Evolutionary conservation across 2,329 filamentous ascomycete genomes (phyloP).

Genomic region (Aspergillus thermomutatus): DNA sequence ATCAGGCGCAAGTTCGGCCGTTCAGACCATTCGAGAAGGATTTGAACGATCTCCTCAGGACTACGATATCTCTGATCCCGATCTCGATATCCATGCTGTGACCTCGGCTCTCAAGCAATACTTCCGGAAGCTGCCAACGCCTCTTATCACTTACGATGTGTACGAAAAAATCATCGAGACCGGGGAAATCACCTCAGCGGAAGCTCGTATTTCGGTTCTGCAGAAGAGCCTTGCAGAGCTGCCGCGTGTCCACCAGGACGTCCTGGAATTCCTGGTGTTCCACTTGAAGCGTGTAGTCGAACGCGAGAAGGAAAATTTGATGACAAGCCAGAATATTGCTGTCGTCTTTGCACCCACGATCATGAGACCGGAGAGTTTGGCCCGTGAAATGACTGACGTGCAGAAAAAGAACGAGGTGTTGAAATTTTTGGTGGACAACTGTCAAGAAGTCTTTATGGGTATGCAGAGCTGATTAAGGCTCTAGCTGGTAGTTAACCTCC

Average conservation of each 20-base stretch:
- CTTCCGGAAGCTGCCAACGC: conserved; percentile 86
- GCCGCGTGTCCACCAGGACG: conserved; percentile 80
- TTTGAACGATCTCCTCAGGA: conserved; percentile 76
- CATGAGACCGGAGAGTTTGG: conserved; percentile 84
- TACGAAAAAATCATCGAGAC: conserved; percentile 82
- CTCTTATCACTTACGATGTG: conserved; percentile 85
- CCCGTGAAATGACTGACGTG: conserved; percentile 95
- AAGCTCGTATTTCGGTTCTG: conserved; percentile 68
- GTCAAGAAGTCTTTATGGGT: conserved; percentile 69
- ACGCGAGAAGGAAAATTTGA: conserved; percentile 81
- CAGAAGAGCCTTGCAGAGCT: conserved; percentile 72
- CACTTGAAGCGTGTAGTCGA: conserved; percentile 84
- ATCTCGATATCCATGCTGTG: conserved; percentile 92
- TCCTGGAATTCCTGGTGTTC: conserved; percentile 89
- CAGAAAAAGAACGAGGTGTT: conserved; percentile 88
- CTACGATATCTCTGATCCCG: conserved; percentile 89
- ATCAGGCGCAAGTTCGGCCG: conserved; percentile 86
- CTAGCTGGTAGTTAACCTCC: neutral
- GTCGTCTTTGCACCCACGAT: conserved; percentile 98
- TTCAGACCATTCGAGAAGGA: conserved; percentile 84
- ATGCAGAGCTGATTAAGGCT: conserved; percentile 26
- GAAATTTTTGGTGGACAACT: conserved; percentile 90
- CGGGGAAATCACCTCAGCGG: conserved; percentile 59
- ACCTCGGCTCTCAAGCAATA: conserved; percentile 97
- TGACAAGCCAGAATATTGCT: conserved; percentile 93